Base-by-base conservation (phyloP, 1,139 yeast species). In the Suhomyces maxii region DNA sequence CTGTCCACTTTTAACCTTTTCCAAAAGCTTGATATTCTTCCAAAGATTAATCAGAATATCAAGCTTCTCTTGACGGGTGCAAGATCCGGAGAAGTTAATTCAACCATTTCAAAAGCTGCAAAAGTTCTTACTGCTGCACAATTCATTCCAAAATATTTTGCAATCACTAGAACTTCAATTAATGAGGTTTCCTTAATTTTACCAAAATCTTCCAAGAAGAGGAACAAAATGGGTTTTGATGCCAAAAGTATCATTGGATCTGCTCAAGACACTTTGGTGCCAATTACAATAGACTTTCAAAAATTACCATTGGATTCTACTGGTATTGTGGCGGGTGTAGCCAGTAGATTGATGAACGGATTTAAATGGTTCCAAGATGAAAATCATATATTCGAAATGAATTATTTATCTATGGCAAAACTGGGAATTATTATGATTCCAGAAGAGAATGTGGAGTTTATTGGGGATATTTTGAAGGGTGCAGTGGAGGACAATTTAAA, bases 291-390 rank as follows among this genome's bases (percentile, higher is more conserved):
- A 35, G 84, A 83, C 56, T 71, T 83, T 48, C 67, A 76, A n/a
- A 64, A 64, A 28, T 62, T 83, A 34, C 88, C 88, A 0, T 65
- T 81, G 37, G 84, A 83, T 58, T 72, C 83, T 7, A 82, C 85
- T 8, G 89, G 89, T 41, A 82, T 84, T 45, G 88, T 83, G 1
- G 83, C 87, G 0, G 87, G 88, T 1, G 75, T 84, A 31, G 86
- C 89, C 0, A 69, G 80, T 44, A 71, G 68, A 46, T 61, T 82
- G 31, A 59, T 79, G 33, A 67, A 65, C 39, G 73, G 73, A 3
- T 57, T 68, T 37, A 57, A 56, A 30, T 41, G 47, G 9, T 56
- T 57, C 11, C 56, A 47, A 18, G 47, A 54, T 8, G 56, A 56
- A 7, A 57, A 60, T 12, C 55, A 53, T 44, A 59, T 68, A 1